Conservation (phyloP, 768 basidiomycete species). For the Amanita thiersii region DNA sequence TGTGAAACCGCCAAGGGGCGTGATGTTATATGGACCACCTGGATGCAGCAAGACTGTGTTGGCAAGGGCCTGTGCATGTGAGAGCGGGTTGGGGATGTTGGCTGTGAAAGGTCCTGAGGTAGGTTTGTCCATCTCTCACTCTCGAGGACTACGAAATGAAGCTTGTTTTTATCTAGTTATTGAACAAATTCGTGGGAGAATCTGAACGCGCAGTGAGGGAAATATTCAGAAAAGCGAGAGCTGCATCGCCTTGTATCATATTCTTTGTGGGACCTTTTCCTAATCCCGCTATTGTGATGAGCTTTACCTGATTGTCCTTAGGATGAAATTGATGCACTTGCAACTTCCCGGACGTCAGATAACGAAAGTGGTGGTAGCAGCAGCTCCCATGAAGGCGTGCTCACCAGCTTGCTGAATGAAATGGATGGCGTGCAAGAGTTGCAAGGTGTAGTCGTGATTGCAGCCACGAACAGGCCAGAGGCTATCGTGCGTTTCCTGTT, state of each 20-base stretch:
- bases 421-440: slow-evolving; percentile 99
- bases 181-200: slow-evolving; percentile 97
- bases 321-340: slow-evolving; percentile 98
- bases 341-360: slow-evolving; percentile 63
- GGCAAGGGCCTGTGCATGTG: slow-evolving; percentile 86
- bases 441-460: slow-evolving; percentile 89
- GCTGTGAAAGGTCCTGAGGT: slow-evolving; percentile 98
- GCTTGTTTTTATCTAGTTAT: slow-evolving; percentile 52
- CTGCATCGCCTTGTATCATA: slow-evolving; percentile 90
- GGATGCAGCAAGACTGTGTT: slow-evolving; percentile 97
- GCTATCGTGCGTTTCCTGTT: slow-evolving; percentile 42
- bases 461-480: slow-evolving; percentile 94
- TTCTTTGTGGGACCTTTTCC: slow-evolving; percentile 69
- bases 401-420: slow-evolving; percentile 91
- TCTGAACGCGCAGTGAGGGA: slow-evolving; percentile 93
- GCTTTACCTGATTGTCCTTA: slow-evolving; percentile 21
- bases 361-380: slow-evolving; percentile 35
- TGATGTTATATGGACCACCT: slow-evolving; percentile 90
- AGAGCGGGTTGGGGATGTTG: slow-evolving; percentile 92
- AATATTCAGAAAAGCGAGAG: slow-evolving; percentile 90
- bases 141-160: too few species aligned
- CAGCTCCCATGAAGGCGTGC: slow-evolving; percentile 75
- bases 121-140: slow-evolving; percentile 16
- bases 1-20: slow-evolving; percentile 80
- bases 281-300: background rate